phyloP scores from a whole-genome alignment of 2,329 filamentous ascomycete species.

The Cytospora leucostoma region DNA sequence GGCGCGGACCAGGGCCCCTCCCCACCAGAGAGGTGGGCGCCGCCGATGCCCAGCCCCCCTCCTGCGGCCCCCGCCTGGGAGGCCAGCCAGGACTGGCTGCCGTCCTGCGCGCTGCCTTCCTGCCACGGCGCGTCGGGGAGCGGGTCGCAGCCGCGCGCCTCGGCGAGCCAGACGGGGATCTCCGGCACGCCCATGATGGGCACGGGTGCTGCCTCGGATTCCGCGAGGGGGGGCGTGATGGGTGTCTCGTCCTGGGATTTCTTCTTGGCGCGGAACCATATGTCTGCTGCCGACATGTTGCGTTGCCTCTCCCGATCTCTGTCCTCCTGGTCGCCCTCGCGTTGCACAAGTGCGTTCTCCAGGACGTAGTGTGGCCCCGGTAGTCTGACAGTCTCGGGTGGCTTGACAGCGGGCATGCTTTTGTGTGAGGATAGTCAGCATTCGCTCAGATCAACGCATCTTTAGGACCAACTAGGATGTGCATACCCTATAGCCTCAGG shows the following conservation, averaged over 20 bases:
- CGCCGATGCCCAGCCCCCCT: slow-evolving; percentile 4
- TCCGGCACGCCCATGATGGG: slow-evolving; percentile 19
- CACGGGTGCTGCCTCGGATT: not conserved
- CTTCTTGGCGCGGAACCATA: slow-evolving; percentile 12
- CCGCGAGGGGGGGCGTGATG: not conserved
- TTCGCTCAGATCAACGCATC: no score
- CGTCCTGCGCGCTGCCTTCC: not conserved
- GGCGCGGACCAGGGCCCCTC: not conserved
- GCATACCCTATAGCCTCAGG: slow-evolving; percentile 23
- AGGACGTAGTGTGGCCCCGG: slow-evolving; percentile 25
- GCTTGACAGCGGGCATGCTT: slow-evolving; percentile 21
- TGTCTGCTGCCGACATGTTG: slow-evolving; percentile 17
- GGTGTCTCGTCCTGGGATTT: not conserved
- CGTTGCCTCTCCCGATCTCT: slow-evolving; percentile 5
- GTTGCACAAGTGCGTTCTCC: slow-evolving; percentile 18
- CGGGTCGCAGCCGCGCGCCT: slow-evolving; percentile 23
- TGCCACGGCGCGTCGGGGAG: slow-evolving; percentile 5
- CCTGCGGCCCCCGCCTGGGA: not conserved
- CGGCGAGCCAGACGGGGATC: slow-evolving; percentile 24
- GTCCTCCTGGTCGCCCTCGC: slow-evolving; percentile 1
- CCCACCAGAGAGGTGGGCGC: not conserved
- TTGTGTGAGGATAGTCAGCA: not conserved
- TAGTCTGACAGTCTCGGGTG: slow-evolving; percentile 18
- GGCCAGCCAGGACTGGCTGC: not conserved
- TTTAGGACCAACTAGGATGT: not conserved